These are phyloP conservation scores for Clonostachys solani DNA, from an alignment of 2,329 filamentous ascomycete genomes.

Conservation along the genomic window DNA sequence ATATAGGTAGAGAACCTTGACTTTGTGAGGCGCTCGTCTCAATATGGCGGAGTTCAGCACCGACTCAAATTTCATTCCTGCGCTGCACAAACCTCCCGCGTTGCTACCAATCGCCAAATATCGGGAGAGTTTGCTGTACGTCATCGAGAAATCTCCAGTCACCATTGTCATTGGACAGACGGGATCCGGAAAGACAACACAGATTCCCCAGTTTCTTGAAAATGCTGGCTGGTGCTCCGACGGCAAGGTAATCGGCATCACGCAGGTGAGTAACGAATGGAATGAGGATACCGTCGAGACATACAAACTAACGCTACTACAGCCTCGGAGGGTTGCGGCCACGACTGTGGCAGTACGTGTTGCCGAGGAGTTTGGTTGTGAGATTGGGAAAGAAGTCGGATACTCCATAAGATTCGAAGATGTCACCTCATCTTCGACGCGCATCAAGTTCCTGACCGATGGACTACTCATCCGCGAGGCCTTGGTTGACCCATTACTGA, in stretches of 20 bases:
- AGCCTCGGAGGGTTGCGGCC: slow-evolving; percentile 87
- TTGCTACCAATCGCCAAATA: slow-evolving; percentile 86
- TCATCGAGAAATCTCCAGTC: slow-evolving; percentile 78
- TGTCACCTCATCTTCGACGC: slow-evolving; percentile 77
- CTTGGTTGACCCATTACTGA: slow-evolving; percentile 85
- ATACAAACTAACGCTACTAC: slow-evolving; percentile 3
- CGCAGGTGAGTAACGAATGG: slow-evolving; percentile 60
- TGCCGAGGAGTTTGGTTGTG: slow-evolving; percentile 82
- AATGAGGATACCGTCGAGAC: slow-evolving; percentile 6
- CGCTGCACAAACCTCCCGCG: slow-evolving; percentile 79
- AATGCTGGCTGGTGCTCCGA: slow-evolving; percentile 83
- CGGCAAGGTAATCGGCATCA: slow-evolving; percentile 81
- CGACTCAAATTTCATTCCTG: slow-evolving; percentile 64
- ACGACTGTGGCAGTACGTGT: slow-evolving; percentile 86
- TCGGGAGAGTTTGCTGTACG: slow-evolving; percentile 73
- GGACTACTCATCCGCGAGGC: slow-evolving; percentile 88
- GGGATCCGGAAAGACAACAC: slow-evolving; percentile 92
- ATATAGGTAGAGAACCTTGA: no score
- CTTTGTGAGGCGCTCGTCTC: not conserved
- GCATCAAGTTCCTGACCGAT: slow-evolving; percentile 94
- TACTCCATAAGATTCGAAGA: slow-evolving; percentile 94
- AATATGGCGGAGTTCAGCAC: slow-evolving; percentile 54
- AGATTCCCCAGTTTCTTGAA: slow-evolving; percentile 88
- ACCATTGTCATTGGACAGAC: slow-evolving; percentile 92
- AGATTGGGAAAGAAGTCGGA: slow-evolving; percentile 84